Percentiles rank a stretch among this genome's conserved stretches.
phyloP scores from a whole-genome alignment of 176 grass and related monocot species.

The Typha latifolia region DNA sequence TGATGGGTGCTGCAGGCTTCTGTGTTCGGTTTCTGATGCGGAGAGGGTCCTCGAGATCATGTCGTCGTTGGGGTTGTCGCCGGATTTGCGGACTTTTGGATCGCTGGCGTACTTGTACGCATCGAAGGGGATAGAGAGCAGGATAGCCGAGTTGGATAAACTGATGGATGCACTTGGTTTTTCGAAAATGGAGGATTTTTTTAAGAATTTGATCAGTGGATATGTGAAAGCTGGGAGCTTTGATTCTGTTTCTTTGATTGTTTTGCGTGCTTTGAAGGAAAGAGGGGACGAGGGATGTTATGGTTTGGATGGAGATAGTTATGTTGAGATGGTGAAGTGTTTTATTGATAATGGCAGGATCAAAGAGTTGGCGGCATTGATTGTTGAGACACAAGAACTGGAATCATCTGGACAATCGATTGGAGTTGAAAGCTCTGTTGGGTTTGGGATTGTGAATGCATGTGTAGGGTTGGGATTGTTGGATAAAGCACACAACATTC shows the following conservation, averaged over 20 bases:
- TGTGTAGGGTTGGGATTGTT: slow-evolving; percentile 67
- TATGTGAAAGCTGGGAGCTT: slow-evolving; percentile 47
- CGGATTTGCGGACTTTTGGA: slow-evolving; percentile 61
- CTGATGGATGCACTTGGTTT: slow-evolving; percentile 63
- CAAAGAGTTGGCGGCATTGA: slow-evolving; percentile 63
- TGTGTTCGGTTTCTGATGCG: slow-evolving; percentile 50
- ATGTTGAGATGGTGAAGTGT: slow-evolving; percentile 41
- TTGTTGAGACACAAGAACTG: slow-evolving; percentile 72
- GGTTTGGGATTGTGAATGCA: slow-evolving; percentile 75
- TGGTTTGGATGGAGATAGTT: slow-evolving; percentile 43
- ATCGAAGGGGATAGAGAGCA: slow-evolving; percentile 37
- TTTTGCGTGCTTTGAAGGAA: slow-evolving; percentile 56
- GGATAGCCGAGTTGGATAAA: slow-evolving; percentile 73
- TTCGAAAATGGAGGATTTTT: slow-evolving; percentile 47
- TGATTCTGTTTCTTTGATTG: slow-evolving; percentile 43
- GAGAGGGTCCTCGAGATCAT: slow-evolving; percentile 75
- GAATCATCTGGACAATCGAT: slow-evolving; percentile 30
- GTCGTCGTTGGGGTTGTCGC: slow-evolving; percentile 53
- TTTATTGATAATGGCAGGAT: slow-evolving; percentile 48
- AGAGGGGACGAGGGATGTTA: slow-evolving; percentile 22
- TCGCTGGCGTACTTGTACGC: slow-evolving; percentile 88
- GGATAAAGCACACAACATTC: slow-evolving; percentile 76
- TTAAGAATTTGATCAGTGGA: slow-evolving; percentile 72
- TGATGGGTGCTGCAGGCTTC: slow-evolving; percentile 56
- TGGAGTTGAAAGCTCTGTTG: slow-evolving; percentile 47